These are phyloP conservation scores for Microsporum ferrugineum DNA, from an alignment of 2,329 filamentous ascomycete genomes.

Conservation along the genomic window DNA sequence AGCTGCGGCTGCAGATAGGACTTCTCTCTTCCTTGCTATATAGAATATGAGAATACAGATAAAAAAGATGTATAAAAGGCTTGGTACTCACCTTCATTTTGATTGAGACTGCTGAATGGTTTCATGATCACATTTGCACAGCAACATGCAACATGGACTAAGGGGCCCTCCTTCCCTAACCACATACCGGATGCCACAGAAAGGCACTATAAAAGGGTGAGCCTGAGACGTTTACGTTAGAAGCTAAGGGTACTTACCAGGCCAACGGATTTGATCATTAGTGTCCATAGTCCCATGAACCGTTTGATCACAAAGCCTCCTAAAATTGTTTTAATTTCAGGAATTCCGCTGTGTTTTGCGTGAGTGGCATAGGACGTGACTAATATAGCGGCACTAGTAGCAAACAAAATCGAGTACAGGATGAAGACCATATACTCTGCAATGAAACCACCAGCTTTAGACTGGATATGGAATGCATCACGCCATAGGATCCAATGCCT, in stretches of 20 bases:
- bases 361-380: constrained; percentile 91
- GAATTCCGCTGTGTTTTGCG: constrained; percentile 96
- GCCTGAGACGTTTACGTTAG: background rate
- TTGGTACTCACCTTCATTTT: constrained; percentile 53
- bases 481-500: constrained; percentile 82
- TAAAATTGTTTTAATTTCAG: constrained; percentile 98
- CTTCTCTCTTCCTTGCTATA: constrained; percentile 77
- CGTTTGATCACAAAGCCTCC: constrained; percentile 99
- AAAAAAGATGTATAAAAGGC: background rate
- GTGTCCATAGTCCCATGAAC: constrained; percentile 81
- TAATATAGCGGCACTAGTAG: constrained; percentile 67
- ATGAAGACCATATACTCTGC: constrained; percentile 82
- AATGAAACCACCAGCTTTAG: constrained; percentile 61
- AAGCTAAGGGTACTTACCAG: constrained; percentile 31
- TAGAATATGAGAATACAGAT: constrained; percentile 4
- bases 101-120: constrained; percentile 81
- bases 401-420: constrained; percentile 54
- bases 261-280: constrained; percentile 86
- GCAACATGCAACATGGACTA: constrained; percentile 95
- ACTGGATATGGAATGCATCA: constrained; percentile 55
- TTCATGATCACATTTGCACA: constrained; percentile 93
- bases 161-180: constrained; percentile 93
- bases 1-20: constrained; percentile 82
- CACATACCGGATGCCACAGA: constrained; percentile 90
- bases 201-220: constrained; percentile 44